A percentile compares a stretch with the other conserved stretches of the same genome.
Evolutionary conservation across 768 basidiomycete species (phyloP).

Genomic region (Lactarius deliciosus): DNA sequence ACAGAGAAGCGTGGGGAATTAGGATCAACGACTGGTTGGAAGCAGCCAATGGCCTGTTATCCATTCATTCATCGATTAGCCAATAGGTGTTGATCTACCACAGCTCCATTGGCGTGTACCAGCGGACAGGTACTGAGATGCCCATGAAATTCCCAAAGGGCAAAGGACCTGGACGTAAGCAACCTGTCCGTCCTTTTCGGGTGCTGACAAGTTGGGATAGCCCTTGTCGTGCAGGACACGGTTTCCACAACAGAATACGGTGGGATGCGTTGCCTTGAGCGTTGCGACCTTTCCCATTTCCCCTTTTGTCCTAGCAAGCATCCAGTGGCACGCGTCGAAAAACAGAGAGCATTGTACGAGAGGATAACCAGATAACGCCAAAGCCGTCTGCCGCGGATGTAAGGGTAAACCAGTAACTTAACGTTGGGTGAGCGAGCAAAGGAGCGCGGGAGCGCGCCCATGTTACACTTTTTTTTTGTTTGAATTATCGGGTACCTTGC

Average conservation of each 20-base stretch:
- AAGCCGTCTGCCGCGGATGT: neutral
- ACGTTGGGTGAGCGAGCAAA: too few species aligned
- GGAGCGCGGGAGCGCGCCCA: neutral
- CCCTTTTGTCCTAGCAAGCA: neutral
- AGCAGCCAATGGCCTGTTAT: neutral
- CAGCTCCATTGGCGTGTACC: neutral
- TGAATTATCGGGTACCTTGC: neutral
- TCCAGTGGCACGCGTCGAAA: neutral
- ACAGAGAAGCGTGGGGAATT: neutral
- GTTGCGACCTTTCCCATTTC: neutral
- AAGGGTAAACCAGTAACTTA: neutral
- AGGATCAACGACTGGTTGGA: neutral
- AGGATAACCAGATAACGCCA: neutral
- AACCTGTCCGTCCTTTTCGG: constrained; percentile 14
- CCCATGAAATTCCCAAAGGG: neutral
- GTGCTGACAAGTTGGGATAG: constrained; percentile 14
- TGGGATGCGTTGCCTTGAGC: neutral
- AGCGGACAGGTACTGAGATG: neutral
- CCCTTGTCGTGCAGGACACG: neutral
- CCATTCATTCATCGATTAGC: neutral
- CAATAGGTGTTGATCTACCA: neutral
- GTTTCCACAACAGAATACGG: neutral
- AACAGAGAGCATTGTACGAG: neutral
- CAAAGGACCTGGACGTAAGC: neutral
- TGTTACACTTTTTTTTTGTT: neutral